Evolutionary conservation across 495 filamentous ascomycete species (phyloP), one percentile per base, ranked within the genome.

Genomic region (Copromyces sp.): DNA sequence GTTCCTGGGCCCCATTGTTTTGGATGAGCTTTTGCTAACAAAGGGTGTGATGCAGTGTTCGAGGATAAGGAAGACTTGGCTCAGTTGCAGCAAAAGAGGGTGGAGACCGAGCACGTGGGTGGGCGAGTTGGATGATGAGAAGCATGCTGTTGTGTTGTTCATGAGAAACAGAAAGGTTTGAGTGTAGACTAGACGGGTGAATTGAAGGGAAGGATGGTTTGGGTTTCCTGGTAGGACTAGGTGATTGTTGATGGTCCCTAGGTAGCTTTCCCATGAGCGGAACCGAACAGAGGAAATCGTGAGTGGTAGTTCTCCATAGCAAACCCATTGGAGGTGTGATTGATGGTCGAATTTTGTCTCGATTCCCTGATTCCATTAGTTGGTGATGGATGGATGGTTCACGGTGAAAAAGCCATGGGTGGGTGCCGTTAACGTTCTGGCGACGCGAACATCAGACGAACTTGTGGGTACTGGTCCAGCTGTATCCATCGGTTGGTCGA

Each of bases 41-140:
- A 69, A 45, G 24, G 40, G 6, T 37, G 42, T 40, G 20, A n/a
- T 44, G 4, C 53, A 78, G 77, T 78, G 42, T 78, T 78, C 32
- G 77, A 78, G 69, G 37, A 73, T 37, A 73, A 71, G 44, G 75
- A 78, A 44, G 74, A 75, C 14, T 73, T 74, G 40, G 73, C 77
- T 12, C 47, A 44, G 14, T 75, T 39, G 24, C 47, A 72, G 39
- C 47, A 75, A 42, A 53, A 29, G 29, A 73, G 68, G 41, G 42
- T 61, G 20, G 39, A 47, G 14, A 71, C n/a, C 45, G 68, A 69
- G 12, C 68, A 65, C 3, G 68, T 24, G 20, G 35, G 39, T 29
- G 3, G 37, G 39, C 12, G 68, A 69, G n/a, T 3, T 59, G 47
- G 68, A 45, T 20, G 9, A 69, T 20, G 68, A 69, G 14, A 69